phyloP scores from a whole-genome alignment of 257 asterid genomes.

The Apocynum venetum region DNA sequence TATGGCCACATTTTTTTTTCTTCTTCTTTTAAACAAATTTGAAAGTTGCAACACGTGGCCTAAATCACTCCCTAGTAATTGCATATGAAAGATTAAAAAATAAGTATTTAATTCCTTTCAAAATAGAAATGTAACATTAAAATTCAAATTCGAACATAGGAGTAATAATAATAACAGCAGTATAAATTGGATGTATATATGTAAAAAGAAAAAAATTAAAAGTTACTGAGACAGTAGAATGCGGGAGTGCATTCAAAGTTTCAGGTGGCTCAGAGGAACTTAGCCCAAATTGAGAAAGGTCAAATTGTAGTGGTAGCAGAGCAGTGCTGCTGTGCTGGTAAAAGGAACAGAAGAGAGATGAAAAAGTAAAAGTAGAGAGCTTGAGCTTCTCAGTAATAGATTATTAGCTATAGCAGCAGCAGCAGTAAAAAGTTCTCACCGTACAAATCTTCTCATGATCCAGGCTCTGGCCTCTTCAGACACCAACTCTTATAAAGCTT shows the following conservation, averaged over 20 bases:
- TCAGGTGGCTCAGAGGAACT: slow-evolving; percentile 16
- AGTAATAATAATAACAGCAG: no score
- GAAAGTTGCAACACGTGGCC: no score
- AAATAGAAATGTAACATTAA: no score
- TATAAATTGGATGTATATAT: no score
- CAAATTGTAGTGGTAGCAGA: slow-evolving; percentile 10
- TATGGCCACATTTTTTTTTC: no score
- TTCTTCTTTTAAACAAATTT: no score
- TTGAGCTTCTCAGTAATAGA: no score
- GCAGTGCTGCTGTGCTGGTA: slow-evolving; percentile 3
- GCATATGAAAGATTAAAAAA: no score
- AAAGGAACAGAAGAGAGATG: slow-evolving; percentile 7
- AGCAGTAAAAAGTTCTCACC: slow-evolving; percentile 19
- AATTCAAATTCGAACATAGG: no score
- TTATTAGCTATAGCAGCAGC: background rate
- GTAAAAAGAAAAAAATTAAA: no score
- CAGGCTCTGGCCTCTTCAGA: slow-evolving; percentile 14
- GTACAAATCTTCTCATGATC: slow-evolving; percentile 28
- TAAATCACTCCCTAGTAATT: no score
- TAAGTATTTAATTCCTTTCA: no score
- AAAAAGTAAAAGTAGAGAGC: background rate
- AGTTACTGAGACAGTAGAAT: background rate
- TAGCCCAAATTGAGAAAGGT: slow-evolving; percentile 17
- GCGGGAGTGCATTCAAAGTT: slow-evolving; percentile 15
- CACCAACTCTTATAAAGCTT: slow-evolving; percentile 20